These are phyloP conservation scores for Calonectria montana DNA, from an alignment of 2,329 filamentous ascomycete genomes.

Conservation along the genomic window DNA sequence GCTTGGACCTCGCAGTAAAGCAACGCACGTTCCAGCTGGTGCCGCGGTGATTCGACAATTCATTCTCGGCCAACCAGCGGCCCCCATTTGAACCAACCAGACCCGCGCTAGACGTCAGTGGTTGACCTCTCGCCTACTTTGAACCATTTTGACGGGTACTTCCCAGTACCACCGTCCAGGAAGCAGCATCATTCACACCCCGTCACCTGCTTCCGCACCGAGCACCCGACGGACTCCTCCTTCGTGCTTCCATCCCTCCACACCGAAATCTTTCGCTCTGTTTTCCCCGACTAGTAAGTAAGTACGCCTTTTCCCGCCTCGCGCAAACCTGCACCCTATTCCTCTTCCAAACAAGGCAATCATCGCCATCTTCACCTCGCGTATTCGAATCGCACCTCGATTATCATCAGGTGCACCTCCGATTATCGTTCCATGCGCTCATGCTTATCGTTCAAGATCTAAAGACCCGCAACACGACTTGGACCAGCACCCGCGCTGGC, in stretches of 20 bases:
- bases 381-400: background rate
- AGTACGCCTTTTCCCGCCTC: slow-evolving; percentile 4
- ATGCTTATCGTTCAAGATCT: slow-evolving; percentile 68
- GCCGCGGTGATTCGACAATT: slow-evolving; percentile 23
- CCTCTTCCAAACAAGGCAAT: background rate
- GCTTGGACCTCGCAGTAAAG: slow-evolving; percentile 6
- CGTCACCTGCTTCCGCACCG: slow-evolving; percentile 20
- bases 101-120: slow-evolving; percentile 19
- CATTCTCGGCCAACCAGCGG: slow-evolving; percentile 4
- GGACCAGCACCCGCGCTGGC: slow-evolving; percentile 50
- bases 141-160: slow-evolving; percentile 9
- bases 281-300: slow-evolving; percentile 29
- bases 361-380: background rate
- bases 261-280: slow-evolving; percentile 22
- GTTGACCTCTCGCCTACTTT: slow-evolving; percentile 3
- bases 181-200: slow-evolving; percentile 19
- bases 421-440: slow-evolving; percentile 38
- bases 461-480: slow-evolving; percentile 55
- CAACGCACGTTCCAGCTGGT: slow-evolving; percentile 18
- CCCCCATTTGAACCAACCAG: slow-evolving; percentile 10
- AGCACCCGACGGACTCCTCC: slow-evolving; percentile 15
- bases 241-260: slow-evolving; percentile 25
- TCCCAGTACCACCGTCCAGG: background rate
- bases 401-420: slow-evolving; percentile 7
- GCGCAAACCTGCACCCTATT: background rate